Evolutionary conservation across 768 basidiomycete species (phyloP), one percentile per base, ranked within the genome.

Genomic region (Mycena metata): DNA sequence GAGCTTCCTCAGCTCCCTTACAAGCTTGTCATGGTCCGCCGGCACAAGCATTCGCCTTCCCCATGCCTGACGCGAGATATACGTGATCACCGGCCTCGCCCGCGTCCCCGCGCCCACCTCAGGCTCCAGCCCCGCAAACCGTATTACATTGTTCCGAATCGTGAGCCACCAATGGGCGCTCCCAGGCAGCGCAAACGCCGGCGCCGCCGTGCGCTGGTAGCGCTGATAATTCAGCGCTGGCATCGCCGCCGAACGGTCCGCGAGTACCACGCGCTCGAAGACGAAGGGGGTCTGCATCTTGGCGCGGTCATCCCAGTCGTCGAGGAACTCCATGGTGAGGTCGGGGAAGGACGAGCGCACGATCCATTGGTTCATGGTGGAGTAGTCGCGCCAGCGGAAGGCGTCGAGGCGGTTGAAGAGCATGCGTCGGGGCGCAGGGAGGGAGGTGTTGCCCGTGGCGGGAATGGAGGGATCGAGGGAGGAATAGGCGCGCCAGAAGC

Each of bases 401-500:
- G 89, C 88, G 70, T 91, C 89, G 15, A 92, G 79, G 67, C 91
- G 91, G 50, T 89, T 84, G 80, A 98, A 96, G 72, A 95, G 78
- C 71, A 96, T 81, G 15, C 93, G 91, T 0, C 91, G 88, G 0
- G 91, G 87, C 2, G 91, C 83, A 1, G 94, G 92, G 39, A 98
- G 89, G 7, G 83, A 78, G 1, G 94, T 93, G 52, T 86, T 86
- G 10, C 94, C 95, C 50, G 84, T 80, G 0, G 86, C 71, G 3
- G 89, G 79, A 58, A 96, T 95, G 23, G 78, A 79, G 1, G 88
- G 86, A 76, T 96, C 95, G 13, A 97, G 82, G 2, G 93, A 90
- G 39, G 94, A 87, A 77, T 96, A 97, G 0, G 95, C 90, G 10
- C 95, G 87, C 96, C 96, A 97, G 72, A 96, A 88, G 45, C 96